Conservation (phyloP, 1,284 basidiomycete species). For the Ustilago trichophora region DNA sequence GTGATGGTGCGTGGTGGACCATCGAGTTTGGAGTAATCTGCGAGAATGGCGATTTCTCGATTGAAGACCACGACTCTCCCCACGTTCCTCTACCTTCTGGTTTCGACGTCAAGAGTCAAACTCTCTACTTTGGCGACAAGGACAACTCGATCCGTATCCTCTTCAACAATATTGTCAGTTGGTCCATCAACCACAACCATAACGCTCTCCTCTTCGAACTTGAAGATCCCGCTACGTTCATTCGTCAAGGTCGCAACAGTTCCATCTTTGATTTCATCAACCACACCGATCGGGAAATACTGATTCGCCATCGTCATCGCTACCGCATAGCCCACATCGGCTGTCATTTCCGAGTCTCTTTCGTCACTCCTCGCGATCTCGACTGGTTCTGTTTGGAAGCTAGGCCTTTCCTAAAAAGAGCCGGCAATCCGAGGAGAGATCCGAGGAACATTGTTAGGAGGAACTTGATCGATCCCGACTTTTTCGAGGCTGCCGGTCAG, state of each 20-base stretch:
- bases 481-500: slow-evolving; percentile 9
- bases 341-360: slow-evolving; percentile 24
- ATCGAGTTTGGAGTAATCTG: slow-evolving; percentile 37
- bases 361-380: slow-evolving; percentile 14
- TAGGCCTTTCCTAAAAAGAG: slow-evolving; percentile 17
- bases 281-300: background rate
- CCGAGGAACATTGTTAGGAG: slow-evolving; percentile 9
- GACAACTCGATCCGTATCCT: slow-evolving; percentile 27
- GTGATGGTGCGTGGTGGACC: slow-evolving; percentile 14
- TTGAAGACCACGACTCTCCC: slow-evolving; percentile 24
- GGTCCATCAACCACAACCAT: slow-evolving; percentile 25
- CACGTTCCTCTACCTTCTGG: slow-evolving; percentile 10
- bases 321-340: slow-evolving; percentile 19
- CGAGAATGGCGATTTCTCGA: slow-evolving; percentile 33
- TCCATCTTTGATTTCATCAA: slow-evolving; percentile 22
- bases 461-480: slow-evolving; percentile 15
- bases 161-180: slow-evolving; percentile 35
- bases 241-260: slow-evolving; percentile 21
- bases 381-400: slow-evolving; percentile 34
- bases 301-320: slow-evolving; percentile 5
- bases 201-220: slow-evolving; percentile 27
- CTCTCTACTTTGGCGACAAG: slow-evolving; percentile 23
- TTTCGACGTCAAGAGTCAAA: slow-evolving; percentile 17
- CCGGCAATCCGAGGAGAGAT: slow-evolving; percentile 12
- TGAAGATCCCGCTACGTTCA: slow-evolving; percentile 34